Conservation (phyloP, 2,329 filamentous ascomycete genomes). For the Diaporthe ilicicola region DNA sequence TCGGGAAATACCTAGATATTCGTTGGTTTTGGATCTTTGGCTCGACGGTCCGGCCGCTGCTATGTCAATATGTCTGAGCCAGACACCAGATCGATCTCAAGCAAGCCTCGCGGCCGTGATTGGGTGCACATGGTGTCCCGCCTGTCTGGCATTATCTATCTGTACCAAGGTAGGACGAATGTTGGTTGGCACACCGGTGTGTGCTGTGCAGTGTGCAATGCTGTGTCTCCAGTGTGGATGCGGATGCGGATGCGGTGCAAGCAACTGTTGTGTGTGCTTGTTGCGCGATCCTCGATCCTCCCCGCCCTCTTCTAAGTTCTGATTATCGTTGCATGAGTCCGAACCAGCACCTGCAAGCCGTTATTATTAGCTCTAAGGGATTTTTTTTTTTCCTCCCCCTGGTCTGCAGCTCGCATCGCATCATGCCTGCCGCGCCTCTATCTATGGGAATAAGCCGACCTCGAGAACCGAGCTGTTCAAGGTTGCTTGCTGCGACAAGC, state of each 20-base stretch:
- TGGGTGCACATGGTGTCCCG: not conserved
- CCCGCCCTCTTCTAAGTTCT: not conserved
- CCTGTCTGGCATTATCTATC: slow-evolving; percentile 6
- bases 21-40: not conserved
- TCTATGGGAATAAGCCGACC: no score
- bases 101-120: not conserved
- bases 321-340: slow-evolving; percentile 20
- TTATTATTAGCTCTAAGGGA: slow-evolving; percentile 22
- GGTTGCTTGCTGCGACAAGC: no score
- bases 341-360: not conserved
- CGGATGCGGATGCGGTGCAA: no score
- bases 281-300: slow-evolving; percentile 15
- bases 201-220: not conserved
- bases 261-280: not conserved
- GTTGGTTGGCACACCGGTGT: slow-evolving; percentile 18
- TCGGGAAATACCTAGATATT: not conserved
- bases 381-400: no score
- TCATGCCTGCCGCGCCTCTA: no score
- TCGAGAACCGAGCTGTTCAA: no score
- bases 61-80: not conserved
- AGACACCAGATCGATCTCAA: not conserved
- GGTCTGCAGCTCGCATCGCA: not conserved
- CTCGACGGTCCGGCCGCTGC: slow-evolving; percentile 14
- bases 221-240: not conserved
- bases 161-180: not conserved